A percentile compares a stretch with the other conserved stretches of the same genome.
These are phyloP conservation scores for Kingdonia uniflora DNA, from an alignment of 164 flowering plant genomes.

Conservation along the genomic window DNA sequence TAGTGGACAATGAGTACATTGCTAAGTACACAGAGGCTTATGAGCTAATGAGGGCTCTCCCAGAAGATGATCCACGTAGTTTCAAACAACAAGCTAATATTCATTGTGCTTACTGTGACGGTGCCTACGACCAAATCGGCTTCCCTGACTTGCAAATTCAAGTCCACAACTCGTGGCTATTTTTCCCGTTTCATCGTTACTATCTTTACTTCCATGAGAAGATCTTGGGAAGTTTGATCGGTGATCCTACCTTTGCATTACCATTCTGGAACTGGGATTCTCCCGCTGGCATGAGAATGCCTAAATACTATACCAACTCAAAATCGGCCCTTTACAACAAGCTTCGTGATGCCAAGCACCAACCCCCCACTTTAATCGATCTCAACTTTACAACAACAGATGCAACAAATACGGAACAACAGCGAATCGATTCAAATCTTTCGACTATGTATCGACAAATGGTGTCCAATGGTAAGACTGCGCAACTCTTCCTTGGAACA, in stretches of 20 bases:
- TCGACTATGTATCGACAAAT: slow-evolving; percentile 15
- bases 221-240: slow-evolving; percentile 44
- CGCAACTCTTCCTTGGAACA: slow-evolving; percentile 21
- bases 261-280: slow-evolving; percentile 69
- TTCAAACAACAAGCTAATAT: slow-evolving; percentile 55
- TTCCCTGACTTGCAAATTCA: slow-evolving; percentile 37
- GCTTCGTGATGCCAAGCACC: slow-evolving; percentile 17
- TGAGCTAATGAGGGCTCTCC: slow-evolving; percentile 23
- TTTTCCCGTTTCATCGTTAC: slow-evolving; percentile 49
- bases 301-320: slow-evolving; percentile 22
- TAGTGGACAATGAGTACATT: slow-evolving; percentile 9
- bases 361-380: slow-evolving; percentile 12
- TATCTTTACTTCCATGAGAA: slow-evolving; percentile 40
- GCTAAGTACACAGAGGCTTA: slow-evolving; percentile 19
- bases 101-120: slow-evolving; percentile 62
- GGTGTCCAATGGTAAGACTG: slow-evolving; percentile 14
- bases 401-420: not conserved
- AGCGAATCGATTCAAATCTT: slow-evolving; percentile 3
- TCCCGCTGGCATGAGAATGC: slow-evolving; percentile 52
- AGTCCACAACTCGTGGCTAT: slow-evolving; percentile 56
- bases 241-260: slow-evolving; percentile 48
- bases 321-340: slow-evolving; percentile 29
- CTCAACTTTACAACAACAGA: slow-evolving; percentile 10
- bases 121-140: slow-evolving; percentile 33
- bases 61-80: slow-evolving; percentile 41